Evolutionary conservation across 192 early-diverging fungal genomes (phyloP), one percentile per base, ranked within the genome.

Genomic region (Coemansia asiatica): DNA sequence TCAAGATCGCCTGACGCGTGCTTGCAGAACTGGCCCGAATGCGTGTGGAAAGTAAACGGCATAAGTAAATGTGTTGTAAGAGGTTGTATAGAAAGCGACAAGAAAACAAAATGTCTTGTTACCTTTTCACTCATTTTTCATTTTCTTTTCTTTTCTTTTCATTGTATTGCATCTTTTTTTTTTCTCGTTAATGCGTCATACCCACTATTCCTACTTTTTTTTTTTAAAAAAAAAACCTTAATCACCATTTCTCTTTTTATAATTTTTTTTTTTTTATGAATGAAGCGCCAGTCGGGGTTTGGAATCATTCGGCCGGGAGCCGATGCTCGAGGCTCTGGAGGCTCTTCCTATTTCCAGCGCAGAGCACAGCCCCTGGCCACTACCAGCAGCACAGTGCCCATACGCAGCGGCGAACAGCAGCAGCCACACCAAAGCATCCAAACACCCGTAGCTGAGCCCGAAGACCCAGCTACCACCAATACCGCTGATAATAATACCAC

Each of bases 11-110:
- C 97, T 21, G 87, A 82, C 33, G 93, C 97, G 70, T 99, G 97
- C 36, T 84, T 82, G 72, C 97, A 99, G 85, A 93, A 98, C 82
- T 96, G 91, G 5, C 97, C 97, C 1, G 94, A 95, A 71, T 99
- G 97, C 13, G 91, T 89, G 67, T 99, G 97, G 56, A 89, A 85
- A 4, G 92, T 92, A 71, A 96, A 87, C 27, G 89, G 87, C 89
- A 94, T 91, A 61, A 21, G 47, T 8, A 27, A 23, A 18, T 10
- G n/a, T n/a, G n/a, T n/a, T n/a, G n/a, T n/a, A n/a, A n/a, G n/a
- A n/a, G n/a, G n/a, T n/a, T n/a, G n/a, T n/a, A n/a, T n/a, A n/a
- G n/a, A 40, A 57, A 1, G 18, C 4, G 19, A 29, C 18, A 40
- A 21, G 35, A 22, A 8, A 0, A 54, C 44, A n/a, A 48, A 25